Conservation (phyloP, 108 stramenopile species). For the Phaeodactylum tricornutum region DNA sequence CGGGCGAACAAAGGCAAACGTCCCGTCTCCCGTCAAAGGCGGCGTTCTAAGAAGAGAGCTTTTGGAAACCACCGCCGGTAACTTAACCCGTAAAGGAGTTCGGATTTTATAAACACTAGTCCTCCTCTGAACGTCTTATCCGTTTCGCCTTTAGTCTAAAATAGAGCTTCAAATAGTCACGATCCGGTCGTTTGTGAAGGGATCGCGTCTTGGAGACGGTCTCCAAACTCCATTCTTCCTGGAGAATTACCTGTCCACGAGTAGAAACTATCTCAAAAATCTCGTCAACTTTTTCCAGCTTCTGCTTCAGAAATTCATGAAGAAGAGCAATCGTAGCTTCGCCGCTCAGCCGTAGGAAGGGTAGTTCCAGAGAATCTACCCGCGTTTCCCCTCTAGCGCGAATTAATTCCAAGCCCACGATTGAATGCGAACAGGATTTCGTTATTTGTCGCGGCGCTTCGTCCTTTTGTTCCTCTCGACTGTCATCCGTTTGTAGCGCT, state of each 20-base stretch:
- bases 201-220: too few species aligned
- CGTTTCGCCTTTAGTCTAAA: too few species aligned
- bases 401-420: background rate
- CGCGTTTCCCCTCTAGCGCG: background rate
- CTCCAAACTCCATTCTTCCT: too few species aligned
- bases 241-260: too few species aligned
- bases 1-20: constrained; percentile 57
- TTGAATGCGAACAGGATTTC: constrained; percentile 4
- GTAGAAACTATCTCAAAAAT: too few species aligned
- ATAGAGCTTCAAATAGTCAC: too few species aligned
- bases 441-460: constrained; percentile 1
- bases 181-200: too few species aligned
- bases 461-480: background rate
- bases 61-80: constrained; percentile 28
- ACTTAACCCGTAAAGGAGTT: too few species aligned
- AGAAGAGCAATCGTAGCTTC: background rate
- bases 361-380: background rate
- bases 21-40: constrained; percentile 47
- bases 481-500: too few species aligned
- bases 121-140: too few species aligned
- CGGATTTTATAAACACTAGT: too few species aligned
- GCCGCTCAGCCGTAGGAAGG: background rate
- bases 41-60: constrained; percentile 38
- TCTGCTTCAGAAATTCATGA: background rate
- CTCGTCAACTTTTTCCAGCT: too few species aligned